Base-by-base conservation (phyloP, 768 basidiomycete species). In the Boletus rex-veris region DNA sequence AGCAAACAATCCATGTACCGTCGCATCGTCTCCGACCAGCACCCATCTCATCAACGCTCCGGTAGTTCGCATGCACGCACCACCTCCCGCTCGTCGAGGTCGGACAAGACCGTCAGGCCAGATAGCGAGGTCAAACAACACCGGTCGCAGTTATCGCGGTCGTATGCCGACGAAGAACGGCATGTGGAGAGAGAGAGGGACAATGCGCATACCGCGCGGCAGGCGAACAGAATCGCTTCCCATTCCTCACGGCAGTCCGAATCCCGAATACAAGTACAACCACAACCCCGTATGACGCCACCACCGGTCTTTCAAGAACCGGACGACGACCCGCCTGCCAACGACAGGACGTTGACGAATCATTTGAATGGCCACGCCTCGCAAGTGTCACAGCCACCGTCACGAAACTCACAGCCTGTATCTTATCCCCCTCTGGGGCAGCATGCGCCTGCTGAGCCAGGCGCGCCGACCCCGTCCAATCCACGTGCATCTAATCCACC, bases 1-100 rank as follows among this genome's bases (percentile, higher is more conserved):
- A 81, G 75, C 45, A 98, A 98, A 71, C 96, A 99, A 72, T 85
- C 88, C 37, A 77, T 85, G 58, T 97, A 96, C 71, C 84, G 92
- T 21, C 81, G 83, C 59, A 80, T 88, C 54, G 78, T 86, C 26
- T 81, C 84, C 28, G 85, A 88, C 55, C 77, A 80, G 52, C 76
- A 79, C 3, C 16, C 46, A 0, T 55, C 57, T 48, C 75, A 76
- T 54, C 70, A 71, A 43, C 71, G 74, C 4, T 80, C 86, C 9
- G 77, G 77, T 21, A 67, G 74, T 16, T 21, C 50, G 1, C 79
- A 80, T 47, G 80, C 82, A 12, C 78, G 83, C 55, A 74, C 75
- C 7, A 83, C 80, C 42, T 84, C 80, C 51, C 80, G 83, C 35
- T 77, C 81, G 10, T 84, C 83, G n/a, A 80, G 73, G 47, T 65